These are phyloP conservation scores for Acaromyces ingoldii DNA, from an alignment of 1,284 basidiomycete species.

Conservation along the genomic window DNA sequence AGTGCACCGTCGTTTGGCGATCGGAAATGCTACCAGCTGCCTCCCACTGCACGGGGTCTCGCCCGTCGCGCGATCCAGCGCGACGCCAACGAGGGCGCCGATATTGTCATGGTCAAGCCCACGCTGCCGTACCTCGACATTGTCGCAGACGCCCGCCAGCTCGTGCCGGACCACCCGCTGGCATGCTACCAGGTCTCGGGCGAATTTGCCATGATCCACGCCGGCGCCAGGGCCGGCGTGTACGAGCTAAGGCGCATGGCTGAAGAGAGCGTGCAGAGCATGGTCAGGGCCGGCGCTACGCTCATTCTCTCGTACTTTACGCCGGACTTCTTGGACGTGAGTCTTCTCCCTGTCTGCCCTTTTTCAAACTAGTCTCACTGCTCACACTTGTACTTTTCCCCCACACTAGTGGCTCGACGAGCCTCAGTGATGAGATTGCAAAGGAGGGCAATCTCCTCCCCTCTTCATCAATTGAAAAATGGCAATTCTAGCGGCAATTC, in stretches of 20 bases:
- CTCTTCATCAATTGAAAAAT: too few species aligned
- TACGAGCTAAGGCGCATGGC: constrained; percentile 89
- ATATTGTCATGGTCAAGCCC: constrained; percentile 99
- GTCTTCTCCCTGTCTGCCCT: background rate
- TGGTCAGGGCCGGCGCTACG: constrained; percentile 85
- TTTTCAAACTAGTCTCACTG: background rate
- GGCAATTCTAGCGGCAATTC: too few species aligned
- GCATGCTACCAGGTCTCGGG: constrained; percentile 75
- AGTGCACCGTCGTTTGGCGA: constrained; percentile 90
- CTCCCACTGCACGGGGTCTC: constrained; percentile 78
- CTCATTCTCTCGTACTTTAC: constrained; percentile 92
- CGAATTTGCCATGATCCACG: constrained; percentile 93
- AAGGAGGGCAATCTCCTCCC: too few species aligned
- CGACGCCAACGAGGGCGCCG: constrained; percentile 88
- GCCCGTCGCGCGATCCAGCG: constrained; percentile 87
- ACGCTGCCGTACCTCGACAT: constrained; percentile 93
- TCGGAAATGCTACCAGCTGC: constrained; percentile 95
- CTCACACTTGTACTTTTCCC: too few species aligned
- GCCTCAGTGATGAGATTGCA: too few species aligned
- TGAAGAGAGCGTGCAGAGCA: constrained; percentile 81
- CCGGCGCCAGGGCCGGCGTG: constrained; percentile 85
- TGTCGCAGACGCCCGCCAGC: constrained; percentile 76
- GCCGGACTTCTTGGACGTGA: constrained; percentile 64
- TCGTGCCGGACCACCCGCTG: constrained; percentile 78
- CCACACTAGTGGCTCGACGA: too few species aligned